These are phyloP conservation scores for Epichloe hybrida DNA, from an alignment of 2,329 filamentous ascomycete genomes.

Conservation along the genomic window DNA sequence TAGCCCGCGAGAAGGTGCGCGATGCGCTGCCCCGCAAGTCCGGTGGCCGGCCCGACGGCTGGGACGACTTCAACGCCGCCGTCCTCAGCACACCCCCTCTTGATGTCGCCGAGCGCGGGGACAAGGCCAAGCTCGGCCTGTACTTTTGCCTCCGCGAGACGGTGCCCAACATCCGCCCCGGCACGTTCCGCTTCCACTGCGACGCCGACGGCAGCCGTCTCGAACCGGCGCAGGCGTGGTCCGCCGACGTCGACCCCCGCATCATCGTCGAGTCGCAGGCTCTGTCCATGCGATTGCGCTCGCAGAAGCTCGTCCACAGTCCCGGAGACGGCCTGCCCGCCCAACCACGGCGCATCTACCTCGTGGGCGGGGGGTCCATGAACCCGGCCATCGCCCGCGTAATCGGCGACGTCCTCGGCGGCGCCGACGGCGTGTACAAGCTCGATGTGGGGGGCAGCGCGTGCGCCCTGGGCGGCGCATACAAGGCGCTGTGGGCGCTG, in stretches of 20 bases:
- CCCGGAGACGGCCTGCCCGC: slow-evolving; percentile 48
- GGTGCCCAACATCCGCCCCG: slow-evolving; percentile 76
- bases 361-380: slow-evolving; percentile 76
- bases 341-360: slow-evolving; percentile 80
- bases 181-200: slow-evolving; percentile 72
- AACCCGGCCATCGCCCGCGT: slow-evolving; percentile 82
- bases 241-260: slow-evolving; percentile 56
- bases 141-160: slow-evolving; percentile 94
- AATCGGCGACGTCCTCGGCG: slow-evolving; percentile 78
- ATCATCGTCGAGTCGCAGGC: slow-evolving; percentile 91
- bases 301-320: slow-evolving; percentile 56
- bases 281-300: slow-evolving; percentile 77
- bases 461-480: slow-evolving; percentile 84
- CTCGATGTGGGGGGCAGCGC: slow-evolving; percentile 87
- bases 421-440: slow-evolving; percentile 79
- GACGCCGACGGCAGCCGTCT: slow-evolving; percentile 41
- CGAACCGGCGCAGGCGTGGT: slow-evolving; percentile 22
- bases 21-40: slow-evolving; percentile 45
- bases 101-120: slow-evolving; percentile 38
- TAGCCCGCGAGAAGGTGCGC: slow-evolving; percentile 81
- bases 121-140: slow-evolving; percentile 72
- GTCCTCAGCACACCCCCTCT: slow-evolving; percentile 60
- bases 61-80: slow-evolving; percentile 68
- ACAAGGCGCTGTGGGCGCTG: slow-evolving; percentile 89
- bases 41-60: slow-evolving; percentile 34